Percentiles rank a stretch among this genome's conserved stretches.
These are phyloP conservation scores for Iris pallida DNA, from an alignment of 116 monocot species.

Conservation along the genomic window DNA sequence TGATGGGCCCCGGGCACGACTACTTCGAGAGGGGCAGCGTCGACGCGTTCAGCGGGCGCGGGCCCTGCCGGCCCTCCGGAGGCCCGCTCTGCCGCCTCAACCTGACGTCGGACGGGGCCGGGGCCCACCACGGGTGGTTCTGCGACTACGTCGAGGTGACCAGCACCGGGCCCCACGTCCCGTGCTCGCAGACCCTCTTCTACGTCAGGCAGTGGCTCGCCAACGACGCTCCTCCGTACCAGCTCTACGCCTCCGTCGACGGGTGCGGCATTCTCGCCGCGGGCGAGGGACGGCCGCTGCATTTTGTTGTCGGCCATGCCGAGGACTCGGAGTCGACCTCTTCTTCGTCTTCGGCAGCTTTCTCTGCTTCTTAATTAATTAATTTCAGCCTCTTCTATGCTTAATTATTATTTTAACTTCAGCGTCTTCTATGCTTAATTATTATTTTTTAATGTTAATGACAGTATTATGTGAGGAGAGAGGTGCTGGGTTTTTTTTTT, in stretches of 20 bases:
- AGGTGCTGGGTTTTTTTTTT: too few species aligned
- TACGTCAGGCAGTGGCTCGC: slow-evolving; percentile 66
- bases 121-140: slow-evolving; percentile 63
- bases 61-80: slow-evolving; percentile 25
- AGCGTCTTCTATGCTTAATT: too few species aligned
- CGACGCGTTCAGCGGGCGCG: slow-evolving; percentile 66
- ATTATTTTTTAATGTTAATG: too few species aligned
- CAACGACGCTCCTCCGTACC: slow-evolving; percentile 43
- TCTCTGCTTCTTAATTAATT: too few species aligned
- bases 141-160: slow-evolving; percentile 66
- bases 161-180: slow-evolving; percentile 42
- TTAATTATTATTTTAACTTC: too few species aligned
- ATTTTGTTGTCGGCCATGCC: background rate
- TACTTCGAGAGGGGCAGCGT: slow-evolving; percentile 55
- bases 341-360: too few species aligned
- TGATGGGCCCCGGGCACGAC: slow-evolving; percentile 54
- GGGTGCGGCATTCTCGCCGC: slow-evolving; percentile 19
- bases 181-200: slow-evolving; percentile 49
- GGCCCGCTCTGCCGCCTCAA: slow-evolving; percentile 52
- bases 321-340: too few species aligned
- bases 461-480: too few species aligned
- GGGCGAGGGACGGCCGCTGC: background rate
- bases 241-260: slow-evolving; percentile 42
- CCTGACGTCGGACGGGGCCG: slow-evolving; percentile 58
- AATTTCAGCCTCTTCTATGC: too few species aligned